A percentile compares a stretch with the other conserved stretches of the same genome.
Conservation (phyloP, 179 eudicot genomes). For the Monotropa hypopitys region DNA sequence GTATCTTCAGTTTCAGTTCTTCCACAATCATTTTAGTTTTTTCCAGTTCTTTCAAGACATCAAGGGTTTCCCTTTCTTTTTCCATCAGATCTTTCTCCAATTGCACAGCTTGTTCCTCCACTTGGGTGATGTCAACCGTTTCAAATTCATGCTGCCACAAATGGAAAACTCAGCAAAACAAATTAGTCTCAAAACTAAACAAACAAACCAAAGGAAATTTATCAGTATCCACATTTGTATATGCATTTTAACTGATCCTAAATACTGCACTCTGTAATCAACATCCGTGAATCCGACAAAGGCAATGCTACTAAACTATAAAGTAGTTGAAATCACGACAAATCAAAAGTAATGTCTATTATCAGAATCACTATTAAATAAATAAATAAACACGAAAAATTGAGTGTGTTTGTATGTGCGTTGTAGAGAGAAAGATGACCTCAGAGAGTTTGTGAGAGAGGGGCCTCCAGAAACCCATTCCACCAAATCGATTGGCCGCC, state of each 20-base stretch:
- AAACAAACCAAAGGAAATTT: not conserved
- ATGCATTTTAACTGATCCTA: not conserved
- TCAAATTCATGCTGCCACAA: constrained; percentile 24
- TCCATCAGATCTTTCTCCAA: constrained; percentile 57
- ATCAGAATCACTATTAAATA: too few species aligned
- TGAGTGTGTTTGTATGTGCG: not conserved
- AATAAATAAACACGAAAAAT: not conserved
- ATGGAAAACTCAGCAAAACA: not conserved
- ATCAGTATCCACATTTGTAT: not conserved
- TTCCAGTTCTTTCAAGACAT: constrained; percentile 81
- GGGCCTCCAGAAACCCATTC: constrained; percentile 89
- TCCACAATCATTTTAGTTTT: constrained; percentile 56
- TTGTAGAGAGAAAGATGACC: constrained; percentile 6
- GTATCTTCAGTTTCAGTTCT: constrained; percentile 63
- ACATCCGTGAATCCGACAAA: not conserved
- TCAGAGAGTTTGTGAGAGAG: constrained; percentile 14
- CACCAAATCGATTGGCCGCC: constrained; percentile 81
- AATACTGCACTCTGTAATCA: not conserved
- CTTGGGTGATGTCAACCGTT: constrained; percentile 32
- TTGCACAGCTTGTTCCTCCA: constrained; percentile 69
- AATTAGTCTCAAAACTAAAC: not conserved
- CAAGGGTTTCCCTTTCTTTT: constrained; percentile 77
- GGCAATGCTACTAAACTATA: not conserved
- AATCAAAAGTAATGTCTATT: not conserved
- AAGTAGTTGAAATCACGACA: not conserved